phyloP scores from a whole-genome alignment of 1,139 yeast genomes.

The Lodderomyces elongisporus region DNA sequence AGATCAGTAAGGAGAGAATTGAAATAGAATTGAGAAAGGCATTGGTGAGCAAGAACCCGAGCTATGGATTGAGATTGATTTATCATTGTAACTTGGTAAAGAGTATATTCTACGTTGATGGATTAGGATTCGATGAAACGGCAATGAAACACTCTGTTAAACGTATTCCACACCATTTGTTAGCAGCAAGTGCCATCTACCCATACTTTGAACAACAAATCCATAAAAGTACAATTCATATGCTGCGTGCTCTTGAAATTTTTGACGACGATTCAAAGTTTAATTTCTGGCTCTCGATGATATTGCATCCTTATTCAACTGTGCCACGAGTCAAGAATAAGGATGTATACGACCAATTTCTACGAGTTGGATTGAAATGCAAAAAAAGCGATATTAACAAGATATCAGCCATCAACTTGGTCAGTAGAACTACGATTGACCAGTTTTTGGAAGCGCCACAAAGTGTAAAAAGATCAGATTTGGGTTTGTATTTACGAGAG shows the following conservation, averaged over 20 bases:
- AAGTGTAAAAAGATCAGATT: constrained; percentile 43
- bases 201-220: constrained; percentile 17
- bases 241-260: neutral
- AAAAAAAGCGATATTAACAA: constrained; percentile 54
- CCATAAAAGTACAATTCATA: constrained; percentile 6
- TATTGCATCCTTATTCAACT: constrained; percentile 43
- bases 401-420: constrained; percentile 35
- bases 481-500: constrained; percentile 57
- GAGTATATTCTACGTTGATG: constrained; percentile 51
- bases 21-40: constrained; percentile 83
- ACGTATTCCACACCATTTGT: constrained; percentile 16
- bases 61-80: constrained; percentile 59
- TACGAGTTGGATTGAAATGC: constrained; percentile 68
- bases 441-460: constrained; percentile 14
- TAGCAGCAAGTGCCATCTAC: constrained; percentile 17
- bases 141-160: constrained; percentile 8
- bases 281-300: constrained; percentile 44
- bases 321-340: constrained; percentile 7
- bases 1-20: constrained; percentile 86
- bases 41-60: constrained; percentile 57
- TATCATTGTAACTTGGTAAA: constrained; percentile 50
- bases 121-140: constrained; percentile 17
- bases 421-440: constrained; percentile 8
- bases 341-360: constrained; percentile 18
- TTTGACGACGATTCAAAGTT: constrained; percentile 22